Evolutionary conservation across 805 yeast species (phyloP), one percentile per base, ranked within the genome.

Genomic region (Jamesozyma gamospora): DNA sequence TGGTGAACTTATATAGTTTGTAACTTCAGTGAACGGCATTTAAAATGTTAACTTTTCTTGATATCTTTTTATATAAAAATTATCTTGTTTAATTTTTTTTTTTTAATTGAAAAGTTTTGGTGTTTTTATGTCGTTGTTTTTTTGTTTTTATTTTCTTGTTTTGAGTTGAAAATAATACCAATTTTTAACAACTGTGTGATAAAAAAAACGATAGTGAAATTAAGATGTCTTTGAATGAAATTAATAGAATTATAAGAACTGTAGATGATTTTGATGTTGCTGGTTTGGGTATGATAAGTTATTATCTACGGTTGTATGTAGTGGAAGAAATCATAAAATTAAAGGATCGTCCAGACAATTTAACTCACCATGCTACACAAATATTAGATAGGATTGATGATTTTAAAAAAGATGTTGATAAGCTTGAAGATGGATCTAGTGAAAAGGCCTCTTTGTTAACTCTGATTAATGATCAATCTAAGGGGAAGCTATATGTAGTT

Each of bases 311-410:
- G 45, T 55, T 81, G 36, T 79, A 81, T 53, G 83, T 87, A 0
- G 79, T 83, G 3, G 90, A 88, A 57, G 67, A 74, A 50, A 77
- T 90, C 3, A 63, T 90, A 16, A 67, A 68, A 28, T 60, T 71
- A 32, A 72, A 75, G 16, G 95, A 87, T 52, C 63, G 72, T 17
- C 49, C 64, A 1, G 72, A 74, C 7, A 80, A 71, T 12, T 72
- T 73, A 24, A 85, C 84, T 12, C 51, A 49, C 2, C 75, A 74
- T 48, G 84, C 90, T 0, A 63, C 79, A 35, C 52, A 56, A 2
- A 62, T 92, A 34, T 62, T 90, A 40, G 94, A 82, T 52, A 72
- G 72, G 3, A 75, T 92, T 28, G 98, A 92, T 54, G 42, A 49
- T 2, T 62, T 70, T 42, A 79, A 78, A 51, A 46, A 42, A 2